These are phyloP conservation scores for Globisporangium parvum DNA, from an alignment of 352 stramenopile genomes.

Conservation along the genomic window DNA sequence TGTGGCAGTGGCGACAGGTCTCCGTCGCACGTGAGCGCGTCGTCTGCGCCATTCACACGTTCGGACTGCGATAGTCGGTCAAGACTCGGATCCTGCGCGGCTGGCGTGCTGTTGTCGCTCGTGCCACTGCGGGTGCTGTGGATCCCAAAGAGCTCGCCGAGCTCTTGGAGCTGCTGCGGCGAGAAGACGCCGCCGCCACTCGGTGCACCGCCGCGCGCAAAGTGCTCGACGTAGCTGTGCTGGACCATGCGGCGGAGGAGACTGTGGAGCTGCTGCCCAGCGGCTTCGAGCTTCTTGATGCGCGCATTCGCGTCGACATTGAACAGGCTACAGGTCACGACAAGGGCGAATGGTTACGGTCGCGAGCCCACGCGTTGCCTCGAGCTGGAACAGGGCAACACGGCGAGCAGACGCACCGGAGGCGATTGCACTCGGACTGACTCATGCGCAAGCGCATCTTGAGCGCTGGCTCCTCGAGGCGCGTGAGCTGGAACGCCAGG, in stretches of 20 bases:
- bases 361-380: not conserved
- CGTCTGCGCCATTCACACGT: not conserved
- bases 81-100: too few relatives aligned
- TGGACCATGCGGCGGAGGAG: constrained; percentile 64
- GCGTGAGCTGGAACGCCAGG: constrained; percentile 62
- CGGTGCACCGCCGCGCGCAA: constrained; percentile 18
- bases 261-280: constrained; percentile 46
- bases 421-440: constrained; percentile 62
- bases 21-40: not conserved
- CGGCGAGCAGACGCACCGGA: constrained; percentile 36
- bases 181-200: constrained; percentile 27
- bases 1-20: not conserved
- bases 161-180: constrained; percentile 39
- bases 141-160: constrained; percentile 47
- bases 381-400: not conserved
- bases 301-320: constrained; percentile 43
- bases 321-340: constrained; percentile 19
- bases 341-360: too few relatives aligned
- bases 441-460: constrained; percentile 63
- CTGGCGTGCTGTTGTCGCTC: too few relatives aligned
- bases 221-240: constrained; percentile 63
- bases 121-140: constrained; percentile 1
- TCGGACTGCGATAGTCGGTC: too few relatives aligned
- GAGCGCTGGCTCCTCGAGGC: constrained; percentile 61
- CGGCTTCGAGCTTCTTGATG: constrained; percentile 61